Evolutionary conservation across 345 rosid species (phyloP), one percentile per base, ranked within the genome.

Genomic region (Excoecaria cochinchinensis): DNA sequence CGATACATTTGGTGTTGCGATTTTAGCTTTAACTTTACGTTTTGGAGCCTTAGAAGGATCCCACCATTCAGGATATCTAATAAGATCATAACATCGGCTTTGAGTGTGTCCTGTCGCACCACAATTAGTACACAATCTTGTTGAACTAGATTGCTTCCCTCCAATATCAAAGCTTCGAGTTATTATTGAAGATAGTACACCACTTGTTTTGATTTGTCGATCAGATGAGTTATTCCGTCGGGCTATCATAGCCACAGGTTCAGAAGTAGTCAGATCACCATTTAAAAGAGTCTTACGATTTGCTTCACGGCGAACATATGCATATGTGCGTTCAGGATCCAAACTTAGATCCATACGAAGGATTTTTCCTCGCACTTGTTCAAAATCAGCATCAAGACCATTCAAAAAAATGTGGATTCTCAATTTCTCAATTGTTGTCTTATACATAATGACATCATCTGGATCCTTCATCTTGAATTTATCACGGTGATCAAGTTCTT

Each of bases 381-480:
- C 53, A 50, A 50, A 50, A 50, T 50, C 53, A 50, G 12, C 13
- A 10, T 50, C 53, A 50, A 50, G 5, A 1, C 53, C 53, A 50
- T 50, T 50, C 14, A 50, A 50, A 8, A 50, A 50, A 8, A 50
- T 50, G 12, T 50, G 53, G 53, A 72, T 73, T 6, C 51, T 4
- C 0, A 22, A 67, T 13, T 38, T 46, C 8, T 59, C 69, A 59
- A 73, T 1, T 1, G 57, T 7, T 57, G 25, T 38, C 10, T 17
- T 51, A 73, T 78, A 78, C 13, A 36, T 8, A 22, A 19, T 50
- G 22, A 78, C 51, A 57, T 78, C 76, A 8, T 66, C 31, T 0
- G 9, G 60, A n/a, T 78, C 70, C 17, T 62, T 69, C 70, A 68
- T 73, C 8, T 47, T 36, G 17, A 73, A 22, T 19, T 40, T 68